phyloP scores from a whole-genome alignment of 768 basidiomycete genomes.

The Dictyophora rubrovolvata region DNA sequence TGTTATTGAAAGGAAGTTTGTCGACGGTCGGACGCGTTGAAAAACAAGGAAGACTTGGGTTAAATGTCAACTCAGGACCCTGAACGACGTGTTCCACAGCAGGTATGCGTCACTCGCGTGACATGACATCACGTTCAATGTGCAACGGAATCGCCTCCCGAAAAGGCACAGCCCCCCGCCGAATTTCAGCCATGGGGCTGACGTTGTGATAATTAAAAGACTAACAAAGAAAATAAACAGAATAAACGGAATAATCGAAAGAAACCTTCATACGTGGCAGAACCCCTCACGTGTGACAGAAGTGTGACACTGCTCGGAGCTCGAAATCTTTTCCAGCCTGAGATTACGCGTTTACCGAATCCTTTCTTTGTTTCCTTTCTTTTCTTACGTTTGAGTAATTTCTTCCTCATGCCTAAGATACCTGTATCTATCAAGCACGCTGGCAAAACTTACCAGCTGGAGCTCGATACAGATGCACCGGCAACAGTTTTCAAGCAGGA shows the following conservation, averaged over 20 bases:
- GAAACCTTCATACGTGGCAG: background rate
- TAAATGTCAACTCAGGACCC: background rate
- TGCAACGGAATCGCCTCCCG: background rate
- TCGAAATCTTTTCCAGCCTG: background rate
- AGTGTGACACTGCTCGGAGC: background rate
- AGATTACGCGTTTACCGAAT: background rate
- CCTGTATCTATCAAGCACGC: slow-evolving; percentile 85
- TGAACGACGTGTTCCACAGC: slow-evolving; percentile 8
- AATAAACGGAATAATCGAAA: background rate
- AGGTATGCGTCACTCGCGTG: slow-evolving; percentile 1
- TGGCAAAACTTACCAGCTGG: slow-evolving; percentile 64
- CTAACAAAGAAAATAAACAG: background rate
- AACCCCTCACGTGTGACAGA: background rate
- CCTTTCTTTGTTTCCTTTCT: background rate
- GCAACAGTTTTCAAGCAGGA: slow-evolving; percentile 72
- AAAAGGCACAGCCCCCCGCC: background rate
- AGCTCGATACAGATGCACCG: slow-evolving; percentile 63
- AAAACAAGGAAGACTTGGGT: background rate
- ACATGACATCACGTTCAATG: slow-evolving; percentile 1
- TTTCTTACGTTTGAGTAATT: background rate
- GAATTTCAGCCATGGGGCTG: too few relatives aligned
- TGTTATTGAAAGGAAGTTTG: slow-evolving; percentile 1
- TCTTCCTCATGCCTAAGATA: slow-evolving; percentile 48
- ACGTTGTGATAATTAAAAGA: too few relatives aligned
- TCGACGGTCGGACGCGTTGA: background rate